Conservation (phyloP, 805 yeast species). For the Nakazawaea laoshanensis region DNA sequence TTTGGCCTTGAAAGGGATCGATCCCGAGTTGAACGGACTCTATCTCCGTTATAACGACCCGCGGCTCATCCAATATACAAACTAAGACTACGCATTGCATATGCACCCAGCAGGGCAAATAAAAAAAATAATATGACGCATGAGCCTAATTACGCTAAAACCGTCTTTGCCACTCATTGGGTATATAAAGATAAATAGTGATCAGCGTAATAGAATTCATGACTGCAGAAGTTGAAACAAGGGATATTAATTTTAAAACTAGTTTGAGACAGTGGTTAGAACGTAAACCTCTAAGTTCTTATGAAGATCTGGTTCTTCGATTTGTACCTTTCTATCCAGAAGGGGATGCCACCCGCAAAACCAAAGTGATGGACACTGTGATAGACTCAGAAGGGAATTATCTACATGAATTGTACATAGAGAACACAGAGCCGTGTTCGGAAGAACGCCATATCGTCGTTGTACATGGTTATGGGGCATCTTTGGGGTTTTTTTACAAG, state of each 20-base stretch:
- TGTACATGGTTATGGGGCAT: constrained; percentile 91
- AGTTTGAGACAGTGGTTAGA: constrained; percentile 20
- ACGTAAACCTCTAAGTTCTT: constrained; percentile 15
- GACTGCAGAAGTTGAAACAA: too few relatives aligned
- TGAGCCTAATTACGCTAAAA: too few relatives aligned
- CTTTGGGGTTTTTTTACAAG: constrained; percentile 70
- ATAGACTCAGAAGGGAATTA: constrained; percentile 32
- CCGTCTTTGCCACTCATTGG: too few relatives aligned
- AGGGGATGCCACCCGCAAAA: constrained; percentile 35
- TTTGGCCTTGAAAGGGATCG: constrained; percentile 54
- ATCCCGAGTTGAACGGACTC: constrained; percentile 51
- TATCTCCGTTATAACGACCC: constrained; percentile 56
- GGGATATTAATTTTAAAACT: constrained; percentile 12
- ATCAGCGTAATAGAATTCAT: too few relatives aligned
- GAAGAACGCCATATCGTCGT: constrained; percentile 47
- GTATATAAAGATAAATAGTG: too few relatives aligned
- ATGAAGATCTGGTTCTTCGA: constrained; percentile 39
- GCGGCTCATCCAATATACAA: too few relatives aligned
- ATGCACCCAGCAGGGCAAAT: too few relatives aligned
- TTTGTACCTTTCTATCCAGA: constrained; percentile 52
- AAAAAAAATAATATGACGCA: too few relatives aligned
- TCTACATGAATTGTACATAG: constrained; percentile 70
- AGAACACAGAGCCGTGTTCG: constrained; percentile 22
- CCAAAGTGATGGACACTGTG: constrained; percentile 44
- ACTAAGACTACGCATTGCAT: too few relatives aligned